phyloP scores from a whole-genome alignment of 441 rosid genomes.

The Pelargonium citronellum region DNA sequence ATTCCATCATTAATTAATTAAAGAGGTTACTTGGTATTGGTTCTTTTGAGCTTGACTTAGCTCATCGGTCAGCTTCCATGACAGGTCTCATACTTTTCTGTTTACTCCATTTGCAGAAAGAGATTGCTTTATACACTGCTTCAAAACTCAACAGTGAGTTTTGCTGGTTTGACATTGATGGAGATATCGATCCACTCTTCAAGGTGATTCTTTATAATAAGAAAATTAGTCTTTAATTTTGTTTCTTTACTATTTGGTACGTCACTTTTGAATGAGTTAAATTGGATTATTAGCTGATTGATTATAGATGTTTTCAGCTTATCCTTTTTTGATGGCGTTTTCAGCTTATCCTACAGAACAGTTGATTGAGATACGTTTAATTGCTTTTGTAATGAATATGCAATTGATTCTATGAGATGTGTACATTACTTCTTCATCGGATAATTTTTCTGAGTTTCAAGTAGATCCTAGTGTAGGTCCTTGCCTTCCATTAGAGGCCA shows the following conservation, averaged over 20 bases:
- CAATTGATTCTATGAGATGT: neutral
- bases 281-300: slow-evolving; percentile 2
- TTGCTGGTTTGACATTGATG: slow-evolving; percentile 88
- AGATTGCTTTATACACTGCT: slow-evolving; percentile 93
- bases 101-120: slow-evolving; percentile 63
- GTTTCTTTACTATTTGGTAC: slow-evolving; percentile 7
- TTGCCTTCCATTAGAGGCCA: neutral
- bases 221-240: neutral
- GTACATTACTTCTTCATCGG: neutral
- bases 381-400: neutral
- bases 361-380: neutral
- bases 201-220: slow-evolving; percentile 46
- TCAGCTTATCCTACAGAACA: neutral
- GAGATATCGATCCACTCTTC: slow-evolving; percentile 89
- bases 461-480: neutral
- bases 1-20: neutral
- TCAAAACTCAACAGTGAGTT: slow-evolving; percentile 73
- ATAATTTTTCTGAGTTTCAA: neutral
- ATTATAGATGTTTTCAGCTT: neutral
- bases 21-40: neutral
- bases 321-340: too few species aligned
- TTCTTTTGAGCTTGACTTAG: neutral
- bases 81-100: slow-evolving; percentile 14
- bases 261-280: neutral
- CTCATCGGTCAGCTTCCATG: neutral